Conservation (phyloP, 441 rosid species). For the Mallotus repandus region DNA sequence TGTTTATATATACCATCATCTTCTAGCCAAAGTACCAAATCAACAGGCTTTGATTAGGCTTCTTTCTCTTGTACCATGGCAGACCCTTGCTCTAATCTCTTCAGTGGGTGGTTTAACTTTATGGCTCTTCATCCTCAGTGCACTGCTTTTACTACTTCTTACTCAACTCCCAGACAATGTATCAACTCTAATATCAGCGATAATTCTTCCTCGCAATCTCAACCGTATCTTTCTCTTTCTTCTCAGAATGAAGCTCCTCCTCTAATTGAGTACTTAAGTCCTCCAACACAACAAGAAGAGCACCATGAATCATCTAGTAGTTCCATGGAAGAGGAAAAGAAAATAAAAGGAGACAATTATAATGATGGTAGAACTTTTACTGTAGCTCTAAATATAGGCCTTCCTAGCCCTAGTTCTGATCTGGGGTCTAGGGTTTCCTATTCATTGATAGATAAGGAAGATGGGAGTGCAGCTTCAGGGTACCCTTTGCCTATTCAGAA, state of each 20-base stretch:
- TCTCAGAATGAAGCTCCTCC: slow-evolving; percentile 44
- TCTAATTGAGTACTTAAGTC: slow-evolving; percentile 44
- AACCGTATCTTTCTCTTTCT: slow-evolving; percentile 22
- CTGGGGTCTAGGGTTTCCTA: slow-evolving; percentile 29
- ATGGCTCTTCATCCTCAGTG: slow-evolving; percentile 34
- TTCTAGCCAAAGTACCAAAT: slow-evolving; percentile 9
- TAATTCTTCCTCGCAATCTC: slow-evolving; percentile 16
- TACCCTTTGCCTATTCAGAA: slow-evolving; percentile 18
- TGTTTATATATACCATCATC: slow-evolving; percentile 16
- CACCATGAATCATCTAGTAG: slow-evolving; percentile 23
- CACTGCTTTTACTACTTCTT: slow-evolving; percentile 14
- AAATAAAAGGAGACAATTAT: slow-evolving; percentile 9
- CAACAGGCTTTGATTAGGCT: background rate
- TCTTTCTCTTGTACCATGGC: slow-evolving; percentile 31
- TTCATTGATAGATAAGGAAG: slow-evolving; percentile 25
- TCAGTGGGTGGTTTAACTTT: slow-evolving; percentile 45
- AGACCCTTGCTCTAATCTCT: slow-evolving; percentile 51
- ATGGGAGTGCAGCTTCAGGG: slow-evolving; percentile 27
- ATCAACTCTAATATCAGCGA: background rate
- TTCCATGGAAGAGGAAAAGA: slow-evolving; percentile 35
- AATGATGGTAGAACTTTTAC: slow-evolving; percentile 29
- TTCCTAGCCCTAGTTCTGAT: slow-evolving; percentile 45
- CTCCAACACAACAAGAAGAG: slow-evolving; percentile 33
- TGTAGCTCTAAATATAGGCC: slow-evolving; percentile 58
- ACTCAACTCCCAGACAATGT: slow-evolving; percentile 17